A percentile compares a stretch with the other conserved stretches of the same genome.
phyloP scores from a whole-genome alignment of 768 basidiomycete genomes.

The Tricholoma flavovirens region DNA sequence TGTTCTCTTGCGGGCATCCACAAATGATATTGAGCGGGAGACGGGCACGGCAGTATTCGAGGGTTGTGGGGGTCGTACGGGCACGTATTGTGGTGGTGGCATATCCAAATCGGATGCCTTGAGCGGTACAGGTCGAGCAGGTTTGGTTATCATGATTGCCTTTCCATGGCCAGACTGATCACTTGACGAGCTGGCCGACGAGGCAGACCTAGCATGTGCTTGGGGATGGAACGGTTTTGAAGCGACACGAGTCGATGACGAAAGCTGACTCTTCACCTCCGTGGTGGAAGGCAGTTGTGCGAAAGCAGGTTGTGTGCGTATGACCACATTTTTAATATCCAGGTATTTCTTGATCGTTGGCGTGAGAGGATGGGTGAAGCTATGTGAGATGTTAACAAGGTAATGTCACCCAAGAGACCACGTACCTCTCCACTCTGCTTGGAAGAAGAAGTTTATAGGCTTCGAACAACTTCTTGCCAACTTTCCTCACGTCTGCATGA shows the following conservation, averaged over 20 bases:
- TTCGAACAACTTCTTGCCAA: conserved; percentile 66
- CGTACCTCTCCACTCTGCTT: conserved; percentile 57
- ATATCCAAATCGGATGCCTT: conserved; percentile 11
- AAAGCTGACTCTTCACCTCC: conserved; percentile 10
- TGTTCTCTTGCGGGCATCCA: conserved; percentile 9
- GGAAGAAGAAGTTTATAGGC: conserved; percentile 72
- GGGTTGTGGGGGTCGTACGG: conserved; percentile 21
- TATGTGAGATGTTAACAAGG: conserved; percentile 21
- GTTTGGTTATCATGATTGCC: conserved; percentile 10
- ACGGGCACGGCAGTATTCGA: conserved; percentile 3
- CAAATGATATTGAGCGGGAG: conserved; percentile 12
- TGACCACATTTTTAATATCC: conserved; percentile 33
- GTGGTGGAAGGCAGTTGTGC: conserved; percentile 9
- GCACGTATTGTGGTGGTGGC: conserved; percentile 24
- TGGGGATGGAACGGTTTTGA: conserved; percentile 4
- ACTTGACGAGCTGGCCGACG: conserved; percentile 20
- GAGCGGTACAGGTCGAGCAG: conserved; percentile 16
- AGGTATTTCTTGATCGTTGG: conserved; percentile 77
- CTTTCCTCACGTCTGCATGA: conserved; percentile 67
- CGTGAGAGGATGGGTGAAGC: conserved; percentile 68
- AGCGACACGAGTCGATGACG: conserved; percentile 17
- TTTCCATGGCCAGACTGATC: neutral
- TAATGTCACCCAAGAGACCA: neutral
- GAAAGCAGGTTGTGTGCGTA: conserved; percentile 14
- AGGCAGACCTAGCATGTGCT: conserved; percentile 20